These are phyloP conservation scores for Lentinus brumalis DNA, from an alignment of 768 basidiomycete species.

Conservation along the genomic window DNA sequence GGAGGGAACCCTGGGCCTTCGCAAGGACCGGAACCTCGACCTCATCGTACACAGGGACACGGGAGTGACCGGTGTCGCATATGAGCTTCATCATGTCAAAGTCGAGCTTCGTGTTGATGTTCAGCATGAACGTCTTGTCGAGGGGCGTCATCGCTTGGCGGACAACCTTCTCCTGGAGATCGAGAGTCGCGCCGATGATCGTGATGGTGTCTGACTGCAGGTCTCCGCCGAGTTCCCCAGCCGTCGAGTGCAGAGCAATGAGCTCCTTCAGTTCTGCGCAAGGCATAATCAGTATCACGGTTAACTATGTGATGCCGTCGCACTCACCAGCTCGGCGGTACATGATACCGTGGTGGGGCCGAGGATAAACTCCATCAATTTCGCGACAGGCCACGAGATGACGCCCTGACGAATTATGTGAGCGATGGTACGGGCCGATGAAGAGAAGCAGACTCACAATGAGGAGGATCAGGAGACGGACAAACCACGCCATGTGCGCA, in stretches of 20 bases:
- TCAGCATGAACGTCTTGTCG: constrained; percentile 77
- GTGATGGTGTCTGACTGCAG: constrained; percentile 79
- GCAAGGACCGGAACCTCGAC: constrained; percentile 54
- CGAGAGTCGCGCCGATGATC: constrained; percentile 84
- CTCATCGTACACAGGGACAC: constrained; percentile 82
- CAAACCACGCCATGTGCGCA: constrained; percentile 74
- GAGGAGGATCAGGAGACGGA: constrained; percentile 60
- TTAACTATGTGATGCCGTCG: neutral
- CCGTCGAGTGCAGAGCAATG: constrained; percentile 78
- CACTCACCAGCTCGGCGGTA: constrained; percentile 62
- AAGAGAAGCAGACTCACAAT: constrained; percentile 44
- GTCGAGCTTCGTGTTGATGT: constrained; percentile 76
- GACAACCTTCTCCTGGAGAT: constrained; percentile 74
- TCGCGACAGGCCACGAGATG: constrained; percentile 80
- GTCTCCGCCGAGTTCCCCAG: constrained; percentile 75
- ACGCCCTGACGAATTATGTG: constrained; percentile 47
- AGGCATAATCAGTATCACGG: neutral
- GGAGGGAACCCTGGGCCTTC: neutral
- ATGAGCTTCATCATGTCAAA: constrained; percentile 75
- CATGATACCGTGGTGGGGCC: constrained; percentile 84
- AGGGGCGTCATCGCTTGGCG: constrained; percentile 82
- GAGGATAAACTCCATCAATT: constrained; percentile 70
- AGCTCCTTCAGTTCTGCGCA: constrained; percentile 69
- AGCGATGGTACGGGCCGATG: neutral
- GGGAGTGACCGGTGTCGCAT: constrained; percentile 78